Conservation (phyloP, 768 basidiomycete genomes). For the Tricholoma hemisulphureum region DNA sequence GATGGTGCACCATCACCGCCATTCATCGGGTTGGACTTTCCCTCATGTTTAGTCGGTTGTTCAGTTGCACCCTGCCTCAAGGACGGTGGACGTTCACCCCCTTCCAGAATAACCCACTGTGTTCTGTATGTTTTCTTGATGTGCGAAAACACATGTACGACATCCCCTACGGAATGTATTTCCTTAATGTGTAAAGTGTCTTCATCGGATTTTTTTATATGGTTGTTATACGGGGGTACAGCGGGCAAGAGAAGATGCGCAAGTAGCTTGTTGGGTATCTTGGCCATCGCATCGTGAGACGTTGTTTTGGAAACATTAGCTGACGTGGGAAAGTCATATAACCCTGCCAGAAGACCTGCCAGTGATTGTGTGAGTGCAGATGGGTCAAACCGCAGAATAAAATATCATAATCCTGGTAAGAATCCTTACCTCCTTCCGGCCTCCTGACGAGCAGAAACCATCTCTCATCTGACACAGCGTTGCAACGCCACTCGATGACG, state of each 20-base stretch:
- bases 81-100: conserved; percentile 47
- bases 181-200: conserved; percentile 36
- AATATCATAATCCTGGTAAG: conserved; percentile 3
- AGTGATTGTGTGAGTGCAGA: conserved; percentile 6
- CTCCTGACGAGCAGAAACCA: conserved; percentile 78
- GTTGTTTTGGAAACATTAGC: conserved; percentile 50
- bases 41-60: conserved; percentile 12
- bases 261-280: conserved; percentile 39
- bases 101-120: conserved; percentile 68
- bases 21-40: conserved; percentile 10
- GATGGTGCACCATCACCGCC: not conserved
- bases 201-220: conserved; percentile 3
- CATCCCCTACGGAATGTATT: conserved; percentile 56
- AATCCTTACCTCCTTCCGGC: conserved; percentile 71
- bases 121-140: conserved; percentile 82
- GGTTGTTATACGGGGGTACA: conserved; percentile 17
- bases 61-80: conserved; percentile 11
- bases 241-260: conserved; percentile 37
- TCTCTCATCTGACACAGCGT: conserved; percentile 36
- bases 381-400: conserved; percentile 2
- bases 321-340: conserved; percentile 82
- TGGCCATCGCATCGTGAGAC: conserved; percentile 38
- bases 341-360: conserved; percentile 83
- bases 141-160: conserved; percentile 86
- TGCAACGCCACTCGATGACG: conserved; percentile 74